Evolutionary conservation across 1,284 basidiomycete species (phyloP).

Genomic region (Coriolopsis trogii): DNA sequence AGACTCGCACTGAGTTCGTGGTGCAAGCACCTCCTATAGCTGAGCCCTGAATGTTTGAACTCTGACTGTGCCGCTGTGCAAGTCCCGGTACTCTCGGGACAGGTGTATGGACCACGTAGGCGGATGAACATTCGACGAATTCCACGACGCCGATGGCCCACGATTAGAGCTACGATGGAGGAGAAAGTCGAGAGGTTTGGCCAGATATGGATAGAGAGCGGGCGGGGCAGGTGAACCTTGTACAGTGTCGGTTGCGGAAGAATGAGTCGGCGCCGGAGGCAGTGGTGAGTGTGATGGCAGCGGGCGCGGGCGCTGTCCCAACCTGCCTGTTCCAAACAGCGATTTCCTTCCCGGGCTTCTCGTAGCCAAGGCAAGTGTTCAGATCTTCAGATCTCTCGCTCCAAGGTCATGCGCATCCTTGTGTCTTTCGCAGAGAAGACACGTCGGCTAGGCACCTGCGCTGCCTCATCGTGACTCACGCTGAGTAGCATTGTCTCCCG

Average conservation of each 20-base stretch:
- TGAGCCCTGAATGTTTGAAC: no score
- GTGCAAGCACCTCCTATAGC: no score
- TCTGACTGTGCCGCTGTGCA: no score
- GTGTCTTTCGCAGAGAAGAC: constrained; percentile 4
- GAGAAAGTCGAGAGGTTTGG: background rate
- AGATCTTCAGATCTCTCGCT: background rate
- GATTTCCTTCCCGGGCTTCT: background rate
- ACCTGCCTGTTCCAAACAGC: background rate
- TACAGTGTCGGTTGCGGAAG: background rate
- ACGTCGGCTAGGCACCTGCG: background rate
- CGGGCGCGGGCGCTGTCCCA: background rate
- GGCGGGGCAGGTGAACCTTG: background rate
- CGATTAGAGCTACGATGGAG: background rate
- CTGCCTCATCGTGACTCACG: constrained; percentile 8
- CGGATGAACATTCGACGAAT: no score
- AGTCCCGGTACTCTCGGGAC: no score
- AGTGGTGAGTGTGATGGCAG: background rate
- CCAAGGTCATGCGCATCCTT: constrained; percentile 3
- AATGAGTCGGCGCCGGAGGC: background rate
- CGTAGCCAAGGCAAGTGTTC: background rate
- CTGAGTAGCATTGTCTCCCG: background rate
- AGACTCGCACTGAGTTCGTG: no score
- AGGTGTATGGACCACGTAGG: no score
- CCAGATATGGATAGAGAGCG: background rate
- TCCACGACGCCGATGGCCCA: background rate